phyloP scores from a whole-genome alignment of 2,329 filamentous ascomycete genomes.

The Rhexocercosporidium sp. region DNA sequence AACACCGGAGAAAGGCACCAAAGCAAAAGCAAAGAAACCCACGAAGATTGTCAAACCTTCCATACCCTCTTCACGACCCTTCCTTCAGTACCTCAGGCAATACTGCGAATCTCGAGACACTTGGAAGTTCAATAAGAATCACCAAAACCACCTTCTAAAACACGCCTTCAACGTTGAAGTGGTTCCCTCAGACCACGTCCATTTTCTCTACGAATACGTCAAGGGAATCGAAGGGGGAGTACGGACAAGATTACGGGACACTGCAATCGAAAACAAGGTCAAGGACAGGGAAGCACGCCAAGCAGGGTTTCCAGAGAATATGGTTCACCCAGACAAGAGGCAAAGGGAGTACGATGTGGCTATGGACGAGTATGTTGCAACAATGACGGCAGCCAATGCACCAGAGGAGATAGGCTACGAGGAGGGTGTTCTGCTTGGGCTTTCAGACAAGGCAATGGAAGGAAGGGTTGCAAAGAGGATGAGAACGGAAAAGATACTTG shows the following conservation, averaged over 20 bases:
- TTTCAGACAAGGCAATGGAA: slow-evolving; percentile 57
- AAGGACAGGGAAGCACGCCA: slow-evolving; percentile 58
- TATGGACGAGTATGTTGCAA: slow-evolving; percentile 42
- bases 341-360: slow-evolving; percentile 62
- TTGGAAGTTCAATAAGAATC: slow-evolving; percentile 98
- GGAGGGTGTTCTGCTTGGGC: slow-evolving; percentile 38
- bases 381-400: slow-evolving; percentile 33
- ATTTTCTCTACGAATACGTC: slow-evolving; percentile 77
- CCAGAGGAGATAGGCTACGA: slow-evolving; percentile 38
- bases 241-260: slow-evolving; percentile 69
- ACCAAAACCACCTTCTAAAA: slow-evolving; percentile 84
- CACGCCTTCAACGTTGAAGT: slow-evolving; percentile 75
- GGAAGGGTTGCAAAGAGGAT: slow-evolving; percentile 65
- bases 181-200: slow-evolving; percentile 72
- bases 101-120: slow-evolving; percentile 72
- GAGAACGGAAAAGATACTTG: slow-evolving; percentile 63
- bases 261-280: slow-evolving; percentile 65
- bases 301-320: slow-evolving; percentile 54
- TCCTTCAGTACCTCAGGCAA: slow-evolving; percentile 76
- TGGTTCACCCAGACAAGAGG: slow-evolving; percentile 53
- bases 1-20: slow-evolving; percentile 28
- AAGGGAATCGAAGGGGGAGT: slow-evolving; percentile 77
- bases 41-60: slow-evolving; percentile 29
- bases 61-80: slow-evolving; percentile 55
- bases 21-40: slow-evolving; percentile 25